These are phyloP conservation scores for Penicillium steckii DNA, from an alignment of 495 filamentous ascomycete genomes.

Conservation along the genomic window DNA sequence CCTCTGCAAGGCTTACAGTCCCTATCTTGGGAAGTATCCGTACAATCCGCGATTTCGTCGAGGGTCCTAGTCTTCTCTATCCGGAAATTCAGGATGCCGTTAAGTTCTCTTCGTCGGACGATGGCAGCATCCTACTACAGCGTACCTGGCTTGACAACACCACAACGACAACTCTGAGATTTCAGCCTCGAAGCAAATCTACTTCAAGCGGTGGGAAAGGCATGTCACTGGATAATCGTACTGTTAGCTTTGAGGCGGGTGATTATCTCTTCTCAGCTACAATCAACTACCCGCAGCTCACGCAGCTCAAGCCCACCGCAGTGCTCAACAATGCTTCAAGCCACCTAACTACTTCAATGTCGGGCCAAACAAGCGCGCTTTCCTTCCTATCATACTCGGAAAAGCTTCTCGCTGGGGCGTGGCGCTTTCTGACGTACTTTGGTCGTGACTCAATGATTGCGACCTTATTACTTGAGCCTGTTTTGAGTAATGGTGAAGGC, in stretches of 20 bases:
- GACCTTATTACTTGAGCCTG: constrained; percentile 53
- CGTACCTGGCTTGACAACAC: constrained; percentile 62
- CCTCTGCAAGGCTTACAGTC: constrained; percentile 50
- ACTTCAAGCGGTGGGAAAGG: constrained; percentile 10
- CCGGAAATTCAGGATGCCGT: constrained; percentile 53
- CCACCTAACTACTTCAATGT: constrained; percentile 41
- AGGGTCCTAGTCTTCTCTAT: constrained; percentile 52
- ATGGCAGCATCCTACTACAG: constrained; percentile 44
- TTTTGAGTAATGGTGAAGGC: constrained; percentile 55
- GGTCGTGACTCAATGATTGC: constrained; percentile 65
- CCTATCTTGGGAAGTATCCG: constrained; percentile 60
- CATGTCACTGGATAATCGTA: constrained; percentile 38
- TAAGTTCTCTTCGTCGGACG: constrained; percentile 27
- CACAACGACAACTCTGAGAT: constrained; percentile 43
- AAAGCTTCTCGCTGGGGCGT: constrained; percentile 63
- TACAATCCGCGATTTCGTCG: constrained; percentile 60
- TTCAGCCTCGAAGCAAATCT: constrained; percentile 42
- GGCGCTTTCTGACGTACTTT: constrained; percentile 68
- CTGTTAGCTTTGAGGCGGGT: constrained; percentile 46
- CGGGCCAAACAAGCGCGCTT: constrained; percentile 50
- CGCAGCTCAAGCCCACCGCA: constrained; percentile 44
- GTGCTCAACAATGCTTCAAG: constrained; percentile 49
- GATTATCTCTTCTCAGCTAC: constrained; percentile 58
- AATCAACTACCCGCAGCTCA: constrained; percentile 61
- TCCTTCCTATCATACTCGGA: constrained; percentile 62